Evolutionary conservation across 2,329 filamentous ascomycete species (phyloP), one percentile per base, ranked within the genome.

Genomic region (Aspergillus floridensis): DNA sequence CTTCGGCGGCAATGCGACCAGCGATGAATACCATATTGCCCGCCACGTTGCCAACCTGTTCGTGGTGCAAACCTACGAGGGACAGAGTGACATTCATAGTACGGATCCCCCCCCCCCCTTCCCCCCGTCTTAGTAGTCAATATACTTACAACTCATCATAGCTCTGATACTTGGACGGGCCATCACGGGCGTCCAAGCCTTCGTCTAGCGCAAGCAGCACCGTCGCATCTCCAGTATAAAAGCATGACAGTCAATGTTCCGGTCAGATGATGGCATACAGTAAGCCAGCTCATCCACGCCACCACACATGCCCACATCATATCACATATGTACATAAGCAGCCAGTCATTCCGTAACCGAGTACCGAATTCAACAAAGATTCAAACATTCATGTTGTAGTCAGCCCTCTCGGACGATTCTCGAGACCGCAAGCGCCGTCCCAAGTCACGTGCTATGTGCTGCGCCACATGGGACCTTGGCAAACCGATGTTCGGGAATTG

Each of bases 71-170:
- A 98, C 93, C 1, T 99, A 99, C 69, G 95, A 99, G 79, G 95
- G 95, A 22, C 95, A 98, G 79, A 97, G 93, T 72, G 95, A 98
- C 77, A 98, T 98, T 73, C 95, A 98, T 76, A 86, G 92, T 93
- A 79, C 84, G 90, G 85, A 57, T 49, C 26, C 32, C 11, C 41
- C n/a, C n/a, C 12, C 26, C 41, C n/a, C n/a, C 12, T 21, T 32
- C 14, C 38, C 5, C 4, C 11, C 11, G n/a, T 7, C 51, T 26
- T 24, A 7, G 26, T 29, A 29, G 5, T 49, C 12, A 11, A 19
- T 14, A 31, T 22, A 66, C 62, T 59, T 41, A 47, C 41, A 11
- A 50, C 22, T 54, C 49, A 41, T 21, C 10, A 1, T 67, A 91
- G 88, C 84, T 69, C 80, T 89, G 70, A 89, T 90, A 68, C 71